Evolutionary conservation across 2,329 filamentous ascomycete genomes (phyloP).

Genomic region (Ilyonectria sp.): DNA sequence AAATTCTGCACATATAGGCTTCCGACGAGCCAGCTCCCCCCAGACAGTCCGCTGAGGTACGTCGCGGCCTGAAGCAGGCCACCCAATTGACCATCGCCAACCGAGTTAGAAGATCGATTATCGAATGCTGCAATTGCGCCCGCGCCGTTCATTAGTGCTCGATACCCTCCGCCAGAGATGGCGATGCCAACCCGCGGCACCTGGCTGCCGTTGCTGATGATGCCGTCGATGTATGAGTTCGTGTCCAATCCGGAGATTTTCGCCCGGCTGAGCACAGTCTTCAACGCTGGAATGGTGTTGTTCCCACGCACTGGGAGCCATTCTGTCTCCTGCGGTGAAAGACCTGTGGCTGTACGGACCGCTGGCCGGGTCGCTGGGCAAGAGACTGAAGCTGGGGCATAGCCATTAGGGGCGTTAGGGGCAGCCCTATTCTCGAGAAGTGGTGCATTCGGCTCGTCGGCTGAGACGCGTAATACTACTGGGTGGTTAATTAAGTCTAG

Average conservation of each 20-base stretch:
- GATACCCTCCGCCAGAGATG: constrained; percentile 83
- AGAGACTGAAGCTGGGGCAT: constrained; percentile 22
- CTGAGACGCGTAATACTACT: neutral
- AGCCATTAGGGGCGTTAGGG: constrained; percentile 31
- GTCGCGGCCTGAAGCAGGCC: constrained; percentile 83
- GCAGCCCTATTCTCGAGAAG: constrained; percentile 7
- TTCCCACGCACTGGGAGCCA: constrained; percentile 80
- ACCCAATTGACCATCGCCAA: constrained; percentile 66
- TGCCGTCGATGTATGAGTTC: constrained; percentile 74
- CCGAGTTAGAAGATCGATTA: constrained; percentile 73
- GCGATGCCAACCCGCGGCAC: constrained; percentile 75
- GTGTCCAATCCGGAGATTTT: constrained; percentile 81
- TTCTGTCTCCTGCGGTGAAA: constrained; percentile 33
- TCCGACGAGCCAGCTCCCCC: constrained; percentile 83
- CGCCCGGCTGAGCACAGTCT: constrained; percentile 76
- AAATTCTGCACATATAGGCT: constrained; percentile 85
- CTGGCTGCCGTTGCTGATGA: constrained; percentile 74
- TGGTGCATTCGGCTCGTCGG: neutral
- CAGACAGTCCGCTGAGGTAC: constrained; percentile 81
- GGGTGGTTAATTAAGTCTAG: neutral
- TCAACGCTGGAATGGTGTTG: constrained; percentile 79
- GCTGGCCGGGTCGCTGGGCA: constrained; percentile 27
- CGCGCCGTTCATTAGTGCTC: constrained; percentile 83
- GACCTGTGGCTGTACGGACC: constrained; percentile 13
- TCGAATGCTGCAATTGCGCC: constrained; percentile 83